Conservation (phyloP, 2,329 filamentous ascomycete species). For the Paecilomyces sp. region DNA sequence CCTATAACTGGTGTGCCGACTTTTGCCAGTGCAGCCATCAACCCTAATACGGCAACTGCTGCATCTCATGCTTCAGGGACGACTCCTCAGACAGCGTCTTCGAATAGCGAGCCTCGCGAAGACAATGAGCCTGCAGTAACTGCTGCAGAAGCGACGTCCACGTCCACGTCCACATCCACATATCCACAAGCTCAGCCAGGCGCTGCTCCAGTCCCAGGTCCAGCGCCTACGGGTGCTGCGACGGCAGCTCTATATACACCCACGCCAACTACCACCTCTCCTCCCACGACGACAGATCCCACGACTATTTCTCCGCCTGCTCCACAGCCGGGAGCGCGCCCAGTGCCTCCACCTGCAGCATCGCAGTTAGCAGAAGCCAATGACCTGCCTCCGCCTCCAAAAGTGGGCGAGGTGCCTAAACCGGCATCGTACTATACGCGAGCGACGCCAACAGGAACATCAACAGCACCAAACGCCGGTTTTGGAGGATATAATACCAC, state of each 20-base stretch:
- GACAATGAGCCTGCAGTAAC: constrained; percentile 1
- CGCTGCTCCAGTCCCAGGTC: constrained; percentile 26
- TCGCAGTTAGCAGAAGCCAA: constrained; percentile 20
- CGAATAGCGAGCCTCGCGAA: neutral
- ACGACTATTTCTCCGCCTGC: constrained; percentile 26
- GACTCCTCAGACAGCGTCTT: constrained; percentile 13
- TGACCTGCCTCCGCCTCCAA: constrained; percentile 13
- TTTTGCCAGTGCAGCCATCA: constrained; percentile 20
- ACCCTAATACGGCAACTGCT: constrained; percentile 12
- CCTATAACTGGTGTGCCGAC: constrained; percentile 13
- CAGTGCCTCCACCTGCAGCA: constrained; percentile 11
- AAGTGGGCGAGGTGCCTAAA: constrained; percentile 9
- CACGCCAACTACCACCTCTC: constrained; percentile 10
- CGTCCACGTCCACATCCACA: constrained; percentile 20
- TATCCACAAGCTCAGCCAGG: constrained; percentile 35
- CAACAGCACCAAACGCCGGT: neutral
- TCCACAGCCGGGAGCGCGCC: constrained; percentile 30
- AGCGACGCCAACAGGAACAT: constrained; percentile 26
- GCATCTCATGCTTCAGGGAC: constrained; percentile 8
- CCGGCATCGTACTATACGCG: constrained; percentile 31
- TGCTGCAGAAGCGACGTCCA: constrained; percentile 7
- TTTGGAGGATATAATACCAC: neutral
- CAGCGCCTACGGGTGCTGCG: constrained; percentile 17
- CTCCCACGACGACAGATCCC: neutral
- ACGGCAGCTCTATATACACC: constrained; percentile 3